Evolutionary conservation across 78 protist species (phyloP), one percentile per base, ranked within the genome.

Genomic region (Dictyostelium citrinum): DNA sequence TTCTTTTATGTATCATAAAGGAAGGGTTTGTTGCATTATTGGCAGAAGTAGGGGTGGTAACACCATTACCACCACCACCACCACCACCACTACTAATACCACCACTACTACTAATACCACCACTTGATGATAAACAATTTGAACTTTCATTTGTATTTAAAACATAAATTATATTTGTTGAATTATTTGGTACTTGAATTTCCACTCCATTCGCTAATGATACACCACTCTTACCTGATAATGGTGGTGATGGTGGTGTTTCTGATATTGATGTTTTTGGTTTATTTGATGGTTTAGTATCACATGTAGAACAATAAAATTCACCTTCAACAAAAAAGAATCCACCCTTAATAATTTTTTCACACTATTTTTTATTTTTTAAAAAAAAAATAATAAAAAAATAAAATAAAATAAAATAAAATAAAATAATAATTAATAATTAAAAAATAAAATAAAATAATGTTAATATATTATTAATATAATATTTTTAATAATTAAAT

Each of bases 231-330:
- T 39, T 74, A 27, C 43, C 33, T 70, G 46, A 27, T 51, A 20
- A 11, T 79, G 7, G 27, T 33, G 72, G 17, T 79, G 84, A 27
- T 43, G 55, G 82, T 76, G 60, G 61, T 76, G 81, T 11, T 43
- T 6, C 14, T 29, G 20, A 45, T 33, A 43, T 41, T 81, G 55
- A 9, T 27, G 35, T 9, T 60, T 31, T 22, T 58, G 68, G 37
- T 55, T 67, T 22, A 22, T 37, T 3, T 67, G 79, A 77, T 82
- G 90, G 71, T 22, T 45, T n/a, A 12, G 58, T 5, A 33, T 86
- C 93, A 37, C 93, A 86, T 6, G 12, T 4, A 22, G 67, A 60
- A 33, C 93, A 86, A 43, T 60, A 58, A 78, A 86, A 86, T 24
- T 45, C 64, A n/a, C 68, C 68, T 4, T 41, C 33, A 24, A 64